Evolutionary conservation across 1,284 basidiomycete genomes (phyloP), one percentile per base, ranked within the genome.

Genomic region (Fomitopsis pinicola): DNA sequence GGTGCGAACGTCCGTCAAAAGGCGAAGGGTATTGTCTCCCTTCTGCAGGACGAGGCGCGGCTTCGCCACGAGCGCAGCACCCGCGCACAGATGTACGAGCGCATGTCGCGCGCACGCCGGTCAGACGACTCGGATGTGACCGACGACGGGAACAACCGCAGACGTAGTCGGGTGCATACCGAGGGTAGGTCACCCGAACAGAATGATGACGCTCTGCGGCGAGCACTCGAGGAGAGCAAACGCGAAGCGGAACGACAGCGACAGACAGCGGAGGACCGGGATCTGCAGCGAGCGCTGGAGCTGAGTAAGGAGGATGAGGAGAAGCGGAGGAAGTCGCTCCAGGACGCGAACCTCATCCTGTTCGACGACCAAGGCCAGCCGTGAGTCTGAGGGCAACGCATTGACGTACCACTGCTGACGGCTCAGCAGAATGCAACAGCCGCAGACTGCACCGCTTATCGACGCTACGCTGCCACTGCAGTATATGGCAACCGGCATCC

Each of bases 1-100:
- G 97, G 97, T 44, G 92, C 92, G 44, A 98, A 98, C 75, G 95
- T 99, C 26, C 88, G 97, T 40, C 94, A 96, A 72, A 98, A 98
- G 78, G 97, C 97, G 2, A 98, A 97, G 75, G 96, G 98, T 71
- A 97, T 99, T 74, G 95, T 95, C 48, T 94, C 94, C 72, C 83
- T 99, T 3, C 83, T 99, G 10, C 80, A 87, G 71, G 96, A 98
- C 73, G 89, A 97, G 64, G 77, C 81, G 1, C 82, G 93, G 15
- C 82, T 99, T 55, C 82, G 90, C 5, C 87, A 91, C 61, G 93
- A 95, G 74, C 85, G 97, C 38, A 81, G 88, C 19, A 82, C 84
- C 28, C 82, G 96, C 45, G 91, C 94, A 5, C 83, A 85, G 59
- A 98, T 97, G 95, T 86, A 92, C 52, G 92, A 96, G 76, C 87